phyloP scores from a whole-genome alignment of 1,284 basidiomycete genomes.

The Rhodotorula glutinis region DNA sequence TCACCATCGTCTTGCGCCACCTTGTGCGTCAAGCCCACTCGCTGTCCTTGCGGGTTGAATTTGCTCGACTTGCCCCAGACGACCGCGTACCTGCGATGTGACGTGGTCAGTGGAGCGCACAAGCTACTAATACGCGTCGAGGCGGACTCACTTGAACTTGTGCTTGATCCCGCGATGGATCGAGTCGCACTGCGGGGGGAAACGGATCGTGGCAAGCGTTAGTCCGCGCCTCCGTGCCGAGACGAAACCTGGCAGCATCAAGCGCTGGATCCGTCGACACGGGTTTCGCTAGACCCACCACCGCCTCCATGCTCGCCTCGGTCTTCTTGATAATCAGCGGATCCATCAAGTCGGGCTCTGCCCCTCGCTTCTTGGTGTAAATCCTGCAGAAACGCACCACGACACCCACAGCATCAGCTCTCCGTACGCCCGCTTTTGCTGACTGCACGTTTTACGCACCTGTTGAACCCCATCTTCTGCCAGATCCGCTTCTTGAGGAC shows the following conservation, averaged over 20 bases:
- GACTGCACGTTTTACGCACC: background rate
- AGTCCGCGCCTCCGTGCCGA: background rate
- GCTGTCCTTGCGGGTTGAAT: constrained; percentile 79
- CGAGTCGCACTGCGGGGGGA: constrained; percentile 65
- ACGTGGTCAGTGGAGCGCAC: background rate
- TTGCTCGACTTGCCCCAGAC: constrained; percentile 41
- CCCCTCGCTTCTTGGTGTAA: constrained; percentile 96
- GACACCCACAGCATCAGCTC: background rate
- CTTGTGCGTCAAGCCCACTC: constrained; percentile 75
- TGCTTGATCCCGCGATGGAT: constrained; percentile 60
- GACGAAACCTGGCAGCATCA: no score
- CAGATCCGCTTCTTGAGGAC: constrained; percentile 86
- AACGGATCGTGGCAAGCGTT: no score
- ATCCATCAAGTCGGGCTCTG: constrained; percentile 77
- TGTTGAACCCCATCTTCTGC: constrained; percentile 49
- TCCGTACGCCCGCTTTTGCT: no score
- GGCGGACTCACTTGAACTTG: constrained; percentile 57
- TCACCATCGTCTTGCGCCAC: constrained; percentile 86
- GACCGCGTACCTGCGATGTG: constrained; percentile 6
- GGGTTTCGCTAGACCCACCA: constrained; percentile 24
- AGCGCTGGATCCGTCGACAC: no score
- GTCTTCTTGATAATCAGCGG: constrained; percentile 81
- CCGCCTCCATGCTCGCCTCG: constrained; percentile 87
- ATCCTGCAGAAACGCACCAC: constrained; percentile 46
- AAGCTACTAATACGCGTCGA: background rate